A percentile compares a stretch with the other conserved stretches of the same genome.
Conservation (phyloP, 2,329 filamentous ascomycete species). For the Erysiphe neolycopersici region DNA sequence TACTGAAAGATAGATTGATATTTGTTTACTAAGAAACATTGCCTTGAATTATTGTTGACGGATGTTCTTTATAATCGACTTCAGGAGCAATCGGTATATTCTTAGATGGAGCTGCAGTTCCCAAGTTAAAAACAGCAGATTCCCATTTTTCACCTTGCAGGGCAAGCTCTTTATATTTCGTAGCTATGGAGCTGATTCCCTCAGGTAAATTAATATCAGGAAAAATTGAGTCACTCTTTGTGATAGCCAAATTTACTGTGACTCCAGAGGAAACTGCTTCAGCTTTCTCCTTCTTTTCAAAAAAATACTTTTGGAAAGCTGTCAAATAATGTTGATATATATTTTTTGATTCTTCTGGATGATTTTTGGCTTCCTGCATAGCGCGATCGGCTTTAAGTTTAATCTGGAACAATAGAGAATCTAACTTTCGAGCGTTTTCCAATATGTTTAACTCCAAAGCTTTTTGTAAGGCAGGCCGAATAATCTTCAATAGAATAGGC, state of each 20-base stretch:
- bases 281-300: slow-evolving; percentile 55
- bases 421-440: slow-evolving; percentile 51
- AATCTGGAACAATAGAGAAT: slow-evolving; percentile 45
- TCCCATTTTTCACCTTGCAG: slow-evolving; percentile 81
- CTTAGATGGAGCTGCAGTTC: slow-evolving; percentile 42
- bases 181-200: slow-evolving; percentile 79
- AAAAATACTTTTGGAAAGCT: slow-evolving; percentile 45
- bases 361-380: slow-evolving; percentile 30
- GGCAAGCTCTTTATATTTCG: slow-evolving; percentile 73
- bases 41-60: no score
- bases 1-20: no score
- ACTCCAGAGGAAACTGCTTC: slow-evolving; percentile 39
- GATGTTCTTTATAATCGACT: slow-evolving; percentile 25
- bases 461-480: slow-evolving; percentile 67
- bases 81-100: slow-evolving; percentile 34
- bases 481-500: slow-evolving; percentile 57
- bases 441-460: slow-evolving; percentile 72
- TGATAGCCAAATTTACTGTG: slow-evolving; percentile 60
- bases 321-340: slow-evolving; percentile 66
- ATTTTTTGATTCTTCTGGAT: slow-evolving; percentile 51
- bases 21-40: no score
- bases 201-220: slow-evolving; percentile 62
- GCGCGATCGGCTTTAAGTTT: slow-evolving; percentile 62
- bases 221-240: slow-evolving; percentile 79
- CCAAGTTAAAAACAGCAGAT: slow-evolving; percentile 77